phyloP scores from a whole-genome alignment of 1,284 basidiomycete species.

The Peniophora sp. region DNA sequence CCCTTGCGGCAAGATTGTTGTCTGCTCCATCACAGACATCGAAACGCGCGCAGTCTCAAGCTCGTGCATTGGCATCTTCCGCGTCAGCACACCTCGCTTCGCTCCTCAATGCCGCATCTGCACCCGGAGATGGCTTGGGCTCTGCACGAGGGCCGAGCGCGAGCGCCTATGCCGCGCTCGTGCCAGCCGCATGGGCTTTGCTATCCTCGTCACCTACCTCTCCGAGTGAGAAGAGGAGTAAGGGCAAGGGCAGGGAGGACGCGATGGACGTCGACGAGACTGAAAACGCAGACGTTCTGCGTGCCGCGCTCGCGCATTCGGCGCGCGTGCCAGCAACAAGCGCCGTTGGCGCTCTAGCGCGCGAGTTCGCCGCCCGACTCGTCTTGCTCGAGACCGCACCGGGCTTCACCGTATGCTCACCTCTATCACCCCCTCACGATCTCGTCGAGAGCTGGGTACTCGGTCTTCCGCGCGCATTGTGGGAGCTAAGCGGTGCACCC shows the following conservation, averaged over 20 bases:
- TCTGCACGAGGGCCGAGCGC: constrained; percentile 14
- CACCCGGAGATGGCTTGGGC: too few species aligned
- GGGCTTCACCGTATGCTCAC: background rate
- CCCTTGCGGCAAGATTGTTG: too few species aligned
- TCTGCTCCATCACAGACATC: too few species aligned
- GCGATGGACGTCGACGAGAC: constrained; percentile 7
- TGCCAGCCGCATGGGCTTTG: constrained; percentile 83
- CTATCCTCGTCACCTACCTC: constrained; percentile 20
- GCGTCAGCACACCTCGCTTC: too few species aligned
- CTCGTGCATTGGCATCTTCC: too few species aligned
- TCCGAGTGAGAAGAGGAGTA: constrained; percentile 13
- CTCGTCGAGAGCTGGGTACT: background rate
- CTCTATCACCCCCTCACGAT: background rate
- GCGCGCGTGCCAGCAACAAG: constrained; percentile 19
- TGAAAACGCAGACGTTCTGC: constrained; percentile 31
- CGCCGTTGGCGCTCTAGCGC: constrained; percentile 46
- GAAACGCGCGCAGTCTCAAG: too few species aligned
- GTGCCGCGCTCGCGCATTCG: constrained; percentile 52
- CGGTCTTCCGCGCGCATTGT: background rate
- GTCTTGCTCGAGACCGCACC: constrained; percentile 17
- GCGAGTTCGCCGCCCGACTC: constrained; percentile 36
- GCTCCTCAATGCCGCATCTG: too few species aligned
- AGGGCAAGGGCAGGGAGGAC: constrained; percentile 22
- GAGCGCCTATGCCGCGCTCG: constrained; percentile 58
- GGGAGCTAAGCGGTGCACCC: background rate